Conservation (phyloP, 2,329 filamentous ascomycete species). For the Knufia petricola region DNA sequence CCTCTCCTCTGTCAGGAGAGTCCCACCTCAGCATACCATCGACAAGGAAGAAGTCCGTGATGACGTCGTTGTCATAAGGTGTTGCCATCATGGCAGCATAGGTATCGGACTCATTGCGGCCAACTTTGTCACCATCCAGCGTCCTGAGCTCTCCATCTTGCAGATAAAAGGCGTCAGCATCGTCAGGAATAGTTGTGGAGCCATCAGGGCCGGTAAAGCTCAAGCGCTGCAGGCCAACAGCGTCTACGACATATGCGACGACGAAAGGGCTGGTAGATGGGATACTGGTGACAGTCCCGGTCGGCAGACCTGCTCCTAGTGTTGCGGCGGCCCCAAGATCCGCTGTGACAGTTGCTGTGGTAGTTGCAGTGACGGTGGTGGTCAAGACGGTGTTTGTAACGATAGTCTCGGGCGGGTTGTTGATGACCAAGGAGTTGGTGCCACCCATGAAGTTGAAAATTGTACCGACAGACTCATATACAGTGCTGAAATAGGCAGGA, state of each 20-base stretch:
- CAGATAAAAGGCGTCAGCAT: constrained; percentile 14
- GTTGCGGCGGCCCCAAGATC: constrained; percentile 1
- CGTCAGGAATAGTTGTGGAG: background rate
- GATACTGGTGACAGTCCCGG: constrained; percentile 14
- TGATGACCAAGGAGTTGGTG: constrained; percentile 16
- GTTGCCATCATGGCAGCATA: constrained; percentile 11
- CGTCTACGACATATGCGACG: constrained; percentile 11
- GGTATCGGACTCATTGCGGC: constrained; percentile 15
- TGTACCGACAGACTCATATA: constrained; percentile 18
- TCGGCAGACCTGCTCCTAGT: constrained; percentile 17
- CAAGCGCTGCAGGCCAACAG: background rate
- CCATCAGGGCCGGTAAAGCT: background rate
- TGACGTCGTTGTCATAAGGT: constrained; percentile 14
- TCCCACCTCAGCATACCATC: constrained; percentile 19
- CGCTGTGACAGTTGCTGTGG: background rate
- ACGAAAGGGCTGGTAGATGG: constrained; percentile 12
- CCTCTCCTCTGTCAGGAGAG: constrained; percentile 12
- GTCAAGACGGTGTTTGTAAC: constrained; percentile 19
- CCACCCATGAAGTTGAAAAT: constrained; percentile 19
- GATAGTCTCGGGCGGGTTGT: constrained; percentile 18
- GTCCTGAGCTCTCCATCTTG: constrained; percentile 11
- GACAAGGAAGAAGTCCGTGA: constrained; percentile 14
- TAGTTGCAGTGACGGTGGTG: constrained; percentile 13
- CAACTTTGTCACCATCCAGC: constrained; percentile 12
- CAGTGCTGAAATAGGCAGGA: constrained; percentile 15